Evolutionary conservation across 352 stramenopile species (phyloP).

Genomic region (Pseudoperonospora humuli): DNA sequence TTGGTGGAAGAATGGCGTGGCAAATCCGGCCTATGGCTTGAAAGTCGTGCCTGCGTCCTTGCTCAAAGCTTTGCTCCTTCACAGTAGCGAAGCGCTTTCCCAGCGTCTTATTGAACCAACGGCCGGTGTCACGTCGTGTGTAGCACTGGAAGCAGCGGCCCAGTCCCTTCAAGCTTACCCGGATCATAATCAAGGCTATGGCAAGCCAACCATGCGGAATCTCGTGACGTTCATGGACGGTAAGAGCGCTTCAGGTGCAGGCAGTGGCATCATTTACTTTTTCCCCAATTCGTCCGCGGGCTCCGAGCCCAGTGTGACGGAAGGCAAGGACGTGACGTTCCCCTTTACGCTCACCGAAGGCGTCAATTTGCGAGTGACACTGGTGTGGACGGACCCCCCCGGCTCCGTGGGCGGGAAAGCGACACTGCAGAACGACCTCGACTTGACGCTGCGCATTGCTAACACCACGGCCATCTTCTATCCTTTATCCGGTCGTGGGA

Average conservation of each 20-base stretch:
- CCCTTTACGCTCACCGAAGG: conserved; percentile 45
- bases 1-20: conserved; percentile 62
- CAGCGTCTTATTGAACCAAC: conserved; percentile 35
- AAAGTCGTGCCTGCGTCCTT: conserved; percentile 52
- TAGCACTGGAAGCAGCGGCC: conserved; percentile 31
- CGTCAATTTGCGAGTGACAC: conserved; percentile 53
- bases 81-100: conserved; percentile 60
- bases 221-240: conserved; percentile 37
- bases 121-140: conserved; percentile 44
- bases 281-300: conserved; percentile 41
- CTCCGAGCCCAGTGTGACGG: conserved; percentile 44
- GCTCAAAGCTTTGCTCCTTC: conserved; percentile 80
- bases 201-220: conserved; percentile 59
- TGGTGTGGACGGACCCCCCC: conserved; percentile 68
- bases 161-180: conserved; percentile 35
- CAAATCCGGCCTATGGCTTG: conserved; percentile 47
- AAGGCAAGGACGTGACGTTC: conserved; percentile 42
- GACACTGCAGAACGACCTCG: conserved; percentile 63
- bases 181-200: conserved; percentile 71
- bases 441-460: conserved; percentile 48
- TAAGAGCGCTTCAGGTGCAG: conserved; percentile 4
- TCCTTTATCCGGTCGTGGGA: conserved; percentile 48
- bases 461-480: conserved; percentile 49
- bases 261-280: conserved; percentile 38
- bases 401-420: conserved; percentile 41